These are phyloP conservation scores for Escovopsis sp. DNA, from an alignment of 2,329 filamentous ascomycete genomes.

Conservation along the genomic window DNA sequence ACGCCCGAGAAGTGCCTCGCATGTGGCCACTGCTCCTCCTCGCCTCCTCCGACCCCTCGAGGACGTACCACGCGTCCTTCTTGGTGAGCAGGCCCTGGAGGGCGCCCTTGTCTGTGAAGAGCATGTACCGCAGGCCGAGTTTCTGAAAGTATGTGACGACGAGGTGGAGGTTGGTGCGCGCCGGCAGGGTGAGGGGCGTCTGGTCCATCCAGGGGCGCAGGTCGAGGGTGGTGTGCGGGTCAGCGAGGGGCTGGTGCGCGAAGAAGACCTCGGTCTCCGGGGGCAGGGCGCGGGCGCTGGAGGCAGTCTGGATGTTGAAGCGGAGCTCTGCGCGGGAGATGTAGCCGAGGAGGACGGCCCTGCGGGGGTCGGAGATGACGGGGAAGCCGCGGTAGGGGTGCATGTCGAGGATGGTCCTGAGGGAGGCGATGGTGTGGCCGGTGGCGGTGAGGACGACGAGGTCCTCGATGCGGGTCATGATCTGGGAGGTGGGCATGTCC, in stretches of 20 bases:
- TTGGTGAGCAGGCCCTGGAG: constrained; percentile 83
- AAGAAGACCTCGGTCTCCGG: constrained; percentile 71
- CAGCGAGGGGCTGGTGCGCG: constrained; percentile 65
- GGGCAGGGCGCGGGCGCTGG: constrained; percentile 43
- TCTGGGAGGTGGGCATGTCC: constrained; percentile 69
- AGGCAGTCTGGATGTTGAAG: constrained; percentile 52
- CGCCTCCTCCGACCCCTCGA: constrained; percentile 62
- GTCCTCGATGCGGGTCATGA: constrained; percentile 90
- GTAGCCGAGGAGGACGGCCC: constrained; percentile 75
- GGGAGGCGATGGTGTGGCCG: constrained; percentile 69
- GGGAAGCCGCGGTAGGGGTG: constrained; percentile 85
- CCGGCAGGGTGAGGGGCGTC: constrained; percentile 81
- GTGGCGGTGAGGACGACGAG: constrained; percentile 75
- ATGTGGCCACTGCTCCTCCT: constrained; percentile 25
- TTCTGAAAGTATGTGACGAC: constrained; percentile 90
- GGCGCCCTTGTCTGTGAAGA: constrained; percentile 71
- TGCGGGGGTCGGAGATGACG: constrained; percentile 63
- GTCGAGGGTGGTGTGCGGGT: constrained; percentile 66
- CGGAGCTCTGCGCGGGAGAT: constrained; percentile 83
- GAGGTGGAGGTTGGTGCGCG: constrained; percentile 63
- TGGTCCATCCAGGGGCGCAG: constrained; percentile 98
- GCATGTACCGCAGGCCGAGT: constrained; percentile 75
- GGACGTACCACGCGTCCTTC: constrained; percentile 91
- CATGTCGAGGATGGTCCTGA: constrained; percentile 54
- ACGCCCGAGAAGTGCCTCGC: constrained; percentile 8